Percentiles rank a stretch among this genome's conserved stretches.
phyloP scores from a whole-genome alignment of 2,329 filamentous ascomycete genomes.

The Aspergillus luchuensis region DNA sequence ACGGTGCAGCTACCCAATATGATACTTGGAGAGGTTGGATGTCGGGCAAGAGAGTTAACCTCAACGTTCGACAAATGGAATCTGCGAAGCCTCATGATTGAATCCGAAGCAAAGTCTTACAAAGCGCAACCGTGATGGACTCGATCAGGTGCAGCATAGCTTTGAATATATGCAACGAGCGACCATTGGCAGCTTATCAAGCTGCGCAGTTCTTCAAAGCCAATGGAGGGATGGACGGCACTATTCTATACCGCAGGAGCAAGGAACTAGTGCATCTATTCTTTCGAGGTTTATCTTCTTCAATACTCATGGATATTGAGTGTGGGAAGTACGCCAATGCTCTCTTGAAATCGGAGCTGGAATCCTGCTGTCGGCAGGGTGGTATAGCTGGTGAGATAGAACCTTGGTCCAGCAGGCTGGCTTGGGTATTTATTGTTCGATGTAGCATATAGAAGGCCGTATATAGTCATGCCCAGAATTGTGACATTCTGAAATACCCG shows the following conservation, averaged over 20 bases:
- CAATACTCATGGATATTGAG: background rate
- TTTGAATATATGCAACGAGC: background rate
- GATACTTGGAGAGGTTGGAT: conserved; percentile 84
- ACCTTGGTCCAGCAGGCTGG: background rate
- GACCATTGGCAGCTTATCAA: background rate
- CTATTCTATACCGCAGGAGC: background rate
- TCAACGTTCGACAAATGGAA: conserved; percentile 87
- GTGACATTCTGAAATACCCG: too few species aligned
- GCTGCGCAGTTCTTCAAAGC: background rate
- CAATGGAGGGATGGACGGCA: background rate
- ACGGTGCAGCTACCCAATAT: conserved; percentile 50
- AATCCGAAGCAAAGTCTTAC: background rate
- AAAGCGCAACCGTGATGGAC: background rate
- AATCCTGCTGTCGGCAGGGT: background rate
- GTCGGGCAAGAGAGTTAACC: conserved; percentile 79
- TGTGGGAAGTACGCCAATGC: background rate
- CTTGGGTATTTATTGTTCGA: background rate
- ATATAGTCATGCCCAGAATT: background rate
- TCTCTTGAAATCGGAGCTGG: background rate
- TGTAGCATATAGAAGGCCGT: background rate
- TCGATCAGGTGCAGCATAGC: background rate
- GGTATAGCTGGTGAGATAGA: background rate
- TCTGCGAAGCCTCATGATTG: background rate
- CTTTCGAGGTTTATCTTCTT: background rate
- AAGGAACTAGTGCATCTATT: background rate